Evolutionary conservation across 2,329 filamentous ascomycete genomes (phyloP), one percentile per base, ranked within the genome.

Genomic region (Reticulascus tulasneorum): DNA sequence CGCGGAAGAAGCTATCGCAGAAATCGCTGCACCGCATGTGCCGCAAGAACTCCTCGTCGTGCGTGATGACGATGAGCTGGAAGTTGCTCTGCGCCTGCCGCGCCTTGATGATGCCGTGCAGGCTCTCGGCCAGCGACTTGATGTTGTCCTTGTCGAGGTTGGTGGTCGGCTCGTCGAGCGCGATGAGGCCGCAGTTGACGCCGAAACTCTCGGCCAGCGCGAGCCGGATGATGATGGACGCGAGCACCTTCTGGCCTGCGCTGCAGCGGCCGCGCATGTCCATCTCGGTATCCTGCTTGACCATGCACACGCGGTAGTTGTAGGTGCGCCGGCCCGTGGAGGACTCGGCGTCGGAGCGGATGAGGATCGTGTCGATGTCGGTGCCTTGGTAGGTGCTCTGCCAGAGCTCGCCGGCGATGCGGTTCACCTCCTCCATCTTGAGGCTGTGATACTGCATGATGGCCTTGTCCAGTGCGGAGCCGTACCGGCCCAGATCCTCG

Each of bases 361-460:
- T 97, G 54, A 94, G 76, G 55, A 98, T 95, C 2, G 86, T 93
- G 66, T 98, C 93, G 37, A 98, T 90, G 55, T 98, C 93, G 1
- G 91, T 97, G 47, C 93, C 93, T 57, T 94, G 87, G 63, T 98
- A 98, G 2, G 93, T 96, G 54, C 82, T 85, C 62, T 87, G 86
- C 93, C 93, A 98, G n/a, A 98, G 75, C 59, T 98, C 93, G 46
- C 86, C 87, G 33, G 94, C 84, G 59, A 96, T 96, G 38, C 81
- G 77, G 62, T 98, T 98, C 59, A 98, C 91, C 59, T 98, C 90
- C 50, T 93, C 86, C 93, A 98, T 98, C 70, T 98, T 98, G 56
- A 95, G 69, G 20, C 83, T 77, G 66, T 98, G 93, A 56, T 91
- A 98, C 53, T 86, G 87, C 87, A 98, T 96, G 54, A 98, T 94